These are phyloP conservation scores for Ocimum tenuiflorum DNA, from an alignment of 257 asterid genomes.

Conservation along the genomic window DNA sequence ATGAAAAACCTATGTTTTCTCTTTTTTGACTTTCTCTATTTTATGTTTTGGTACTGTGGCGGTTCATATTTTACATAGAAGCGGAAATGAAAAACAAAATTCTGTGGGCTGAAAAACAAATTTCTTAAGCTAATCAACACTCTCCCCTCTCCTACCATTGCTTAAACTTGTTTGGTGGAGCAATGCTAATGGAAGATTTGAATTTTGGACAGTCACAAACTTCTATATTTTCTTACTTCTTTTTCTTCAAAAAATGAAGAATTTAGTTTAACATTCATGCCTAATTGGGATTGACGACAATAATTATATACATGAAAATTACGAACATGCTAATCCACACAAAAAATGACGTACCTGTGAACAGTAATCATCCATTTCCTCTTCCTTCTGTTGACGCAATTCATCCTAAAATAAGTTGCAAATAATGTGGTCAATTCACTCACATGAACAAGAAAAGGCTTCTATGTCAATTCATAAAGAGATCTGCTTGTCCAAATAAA, in stretches of 20 bases:
- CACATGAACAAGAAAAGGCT: conserved; percentile 6
- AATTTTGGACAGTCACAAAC: background rate
- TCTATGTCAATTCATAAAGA: background rate
- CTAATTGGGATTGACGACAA: background rate
- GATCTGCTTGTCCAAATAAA: background rate
- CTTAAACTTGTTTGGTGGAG: background rate
- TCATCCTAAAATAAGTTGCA: conserved; percentile 57
- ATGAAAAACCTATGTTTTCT: too few relatives aligned
- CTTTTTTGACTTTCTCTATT: too few relatives aligned
- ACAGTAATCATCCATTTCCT: conserved; percentile 96
- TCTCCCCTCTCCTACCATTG: background rate
- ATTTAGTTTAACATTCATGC: background rate
- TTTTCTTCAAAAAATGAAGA: background rate
- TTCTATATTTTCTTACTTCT: background rate
- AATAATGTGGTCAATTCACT: conserved; percentile 1
- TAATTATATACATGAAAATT: background rate
- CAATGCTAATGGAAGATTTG: background rate
- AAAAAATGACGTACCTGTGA: conserved; percentile 62
- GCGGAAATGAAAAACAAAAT: too few relatives aligned
- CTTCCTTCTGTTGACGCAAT: conserved; percentile 86
- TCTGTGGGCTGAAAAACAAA: too few relatives aligned
- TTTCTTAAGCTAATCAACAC: too few relatives aligned
- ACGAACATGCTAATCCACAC: background rate
- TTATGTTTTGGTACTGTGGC: too few relatives aligned
- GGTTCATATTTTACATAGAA: too few relatives aligned